Base-by-base conservation (phyloP, 2,329 filamentous ascomycete species). In the Macrophomina tecta region DNA sequence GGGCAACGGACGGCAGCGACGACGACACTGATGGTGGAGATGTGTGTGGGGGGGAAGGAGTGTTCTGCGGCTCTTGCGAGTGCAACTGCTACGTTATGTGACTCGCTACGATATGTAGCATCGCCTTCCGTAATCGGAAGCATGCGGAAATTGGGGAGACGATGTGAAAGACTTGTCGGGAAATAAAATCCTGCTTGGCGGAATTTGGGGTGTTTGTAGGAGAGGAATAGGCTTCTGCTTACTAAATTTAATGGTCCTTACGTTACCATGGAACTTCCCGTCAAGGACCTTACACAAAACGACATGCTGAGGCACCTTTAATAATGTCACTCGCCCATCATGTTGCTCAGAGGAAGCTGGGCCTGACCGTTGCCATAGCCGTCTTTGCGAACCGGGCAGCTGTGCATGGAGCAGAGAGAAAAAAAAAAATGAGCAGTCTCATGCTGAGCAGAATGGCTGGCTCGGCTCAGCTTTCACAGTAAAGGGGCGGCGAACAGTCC, bases 351-450 rank as follows among this genome's bases (percentile, higher is more conserved):
- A 32, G 8, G 40, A 42, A 23, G 18, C 34, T 28, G 56, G 38
- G 56, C 28, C n/a, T 28, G 7, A 18, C 23, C 11, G 5, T 11
- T 14, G 6, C 38, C 55, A 30, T 12, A 14, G 23, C 14, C 11
- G n/a, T 8, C 36, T 30, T 45, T 11, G 28, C 23, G 14, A n/a
- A 62, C 8, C 23, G 18, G 58, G 58, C 8, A 49, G 42, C 58
- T 18, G n/a, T 62, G 58, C 58, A 62, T 23, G 18, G 42, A 48
- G 16, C 18, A 38, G 18, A 30, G 38, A 32, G 16, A 42, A 28
- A 9, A 61, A 9, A 61, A 62, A 48, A 62, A 34, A 38, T 28
- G 58, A 62, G 58, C 18, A 7, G 58, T 62, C 58, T 62, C 58
- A 62, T 38, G 34, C 38, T 2, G 18, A 18, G 45, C 12, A 48